phyloP scores from a whole-genome alignment of 176 grass and related monocot species.

The Bolboschoenus planiculmis region DNA sequence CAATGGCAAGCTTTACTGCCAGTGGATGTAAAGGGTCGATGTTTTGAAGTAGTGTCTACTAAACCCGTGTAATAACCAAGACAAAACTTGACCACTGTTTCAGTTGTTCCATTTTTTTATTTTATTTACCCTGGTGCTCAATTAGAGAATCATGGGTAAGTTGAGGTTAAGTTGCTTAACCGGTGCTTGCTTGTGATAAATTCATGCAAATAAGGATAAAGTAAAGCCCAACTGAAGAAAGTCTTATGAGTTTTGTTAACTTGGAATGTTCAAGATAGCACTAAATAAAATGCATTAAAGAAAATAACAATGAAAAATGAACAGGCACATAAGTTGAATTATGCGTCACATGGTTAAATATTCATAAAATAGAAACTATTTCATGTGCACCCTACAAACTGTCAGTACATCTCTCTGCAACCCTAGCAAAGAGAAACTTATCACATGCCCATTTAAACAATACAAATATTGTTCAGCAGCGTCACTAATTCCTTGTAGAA shows the following conservation, averaged over 20 bases:
- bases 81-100: neutral
- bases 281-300: neutral
- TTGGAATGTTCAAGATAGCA: neutral
- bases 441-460: neutral
- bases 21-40: neutral
- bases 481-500: neutral
- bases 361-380: neutral
- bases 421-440: neutral
- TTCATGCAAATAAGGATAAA: too few relatives aligned
- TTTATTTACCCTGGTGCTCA: neutral
- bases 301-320: neutral
- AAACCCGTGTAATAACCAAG: neutral
- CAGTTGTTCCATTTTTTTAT: neutral
- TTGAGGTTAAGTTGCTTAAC: too few relatives aligned
- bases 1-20: neutral
- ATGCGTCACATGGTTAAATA: neutral
- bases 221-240: too few relatives aligned
- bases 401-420: neutral
- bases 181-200: too few relatives aligned
- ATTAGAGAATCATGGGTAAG: neutral
- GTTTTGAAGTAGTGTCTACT: neutral
- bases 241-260: too few relatives aligned
- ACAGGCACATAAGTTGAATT: neutral
- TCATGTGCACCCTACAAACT: neutral
- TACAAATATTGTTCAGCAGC: neutral